Conservation (phyloP, 2,329 filamentous ascomycete genomes). For the Pseudogymnoascus sp. region DNA sequence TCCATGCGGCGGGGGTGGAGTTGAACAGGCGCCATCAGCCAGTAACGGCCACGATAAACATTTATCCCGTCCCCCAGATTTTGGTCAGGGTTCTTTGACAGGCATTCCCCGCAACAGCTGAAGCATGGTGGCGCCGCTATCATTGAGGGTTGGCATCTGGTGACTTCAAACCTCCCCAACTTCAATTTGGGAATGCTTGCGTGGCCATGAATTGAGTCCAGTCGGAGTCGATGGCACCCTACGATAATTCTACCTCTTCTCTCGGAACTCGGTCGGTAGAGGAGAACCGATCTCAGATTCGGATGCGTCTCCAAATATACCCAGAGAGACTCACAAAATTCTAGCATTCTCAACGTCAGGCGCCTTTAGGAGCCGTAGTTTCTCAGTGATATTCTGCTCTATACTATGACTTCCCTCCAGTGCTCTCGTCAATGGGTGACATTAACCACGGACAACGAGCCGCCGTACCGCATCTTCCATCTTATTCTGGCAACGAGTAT, state of each 20-base stretch:
- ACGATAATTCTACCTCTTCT: not conserved
- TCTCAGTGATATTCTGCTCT: not conserved
- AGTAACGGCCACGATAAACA: not conserved
- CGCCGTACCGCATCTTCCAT: slow-evolving; percentile 5
- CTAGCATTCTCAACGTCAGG: not conserved
- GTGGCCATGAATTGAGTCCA: not conserved
- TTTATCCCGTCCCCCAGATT: slow-evolving; percentile 2
- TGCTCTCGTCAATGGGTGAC: not conserved
- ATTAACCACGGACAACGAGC: slow-evolving; percentile 8
- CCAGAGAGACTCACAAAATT: not conserved
- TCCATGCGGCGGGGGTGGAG: not conserved
- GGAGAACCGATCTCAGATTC: slow-evolving; percentile 1
- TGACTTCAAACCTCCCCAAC: not conserved
- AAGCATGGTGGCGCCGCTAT: not conserved
- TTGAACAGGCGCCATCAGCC: not conserved
- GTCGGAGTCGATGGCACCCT: not conserved
- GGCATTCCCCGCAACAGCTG: slow-evolving; percentile 3
- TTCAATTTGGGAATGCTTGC: not conserved
- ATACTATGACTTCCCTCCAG: not conserved
- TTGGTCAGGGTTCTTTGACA: not conserved
- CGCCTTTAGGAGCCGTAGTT: not conserved
- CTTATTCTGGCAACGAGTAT: not conserved
- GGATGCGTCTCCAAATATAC: not conserved
- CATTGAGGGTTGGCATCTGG: not conserved
- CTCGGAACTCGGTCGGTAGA: not conserved